phyloP scores from a whole-genome alignment of 2,329 filamentous ascomycete genomes.

The Didymosphaeria variabile region DNA sequence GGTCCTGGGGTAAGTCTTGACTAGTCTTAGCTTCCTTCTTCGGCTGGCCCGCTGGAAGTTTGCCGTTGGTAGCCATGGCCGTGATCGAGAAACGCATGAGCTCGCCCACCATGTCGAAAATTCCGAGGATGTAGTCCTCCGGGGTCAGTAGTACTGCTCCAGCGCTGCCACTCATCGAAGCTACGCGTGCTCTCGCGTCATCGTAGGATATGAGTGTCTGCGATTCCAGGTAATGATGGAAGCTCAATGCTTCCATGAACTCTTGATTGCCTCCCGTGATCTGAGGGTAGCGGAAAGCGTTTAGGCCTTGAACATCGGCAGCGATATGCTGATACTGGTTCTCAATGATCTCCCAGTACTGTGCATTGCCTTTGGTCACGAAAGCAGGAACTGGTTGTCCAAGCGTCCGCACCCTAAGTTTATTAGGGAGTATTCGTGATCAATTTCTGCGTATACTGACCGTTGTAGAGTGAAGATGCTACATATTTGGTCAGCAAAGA shows the following conservation, averaged over 20 bases:
- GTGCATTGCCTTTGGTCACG: constrained; percentile 74
- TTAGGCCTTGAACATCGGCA: constrained; percentile 78
- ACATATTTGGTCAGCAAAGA: constrained; percentile 23
- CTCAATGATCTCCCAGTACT: constrained; percentile 75
- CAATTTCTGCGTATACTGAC: constrained; percentile 53
- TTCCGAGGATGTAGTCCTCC: constrained; percentile 87
- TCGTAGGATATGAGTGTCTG: constrained; percentile 77
- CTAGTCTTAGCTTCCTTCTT: constrained; percentile 51
- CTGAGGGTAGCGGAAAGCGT: constrained; percentile 82
- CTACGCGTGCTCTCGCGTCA: constrained; percentile 60
- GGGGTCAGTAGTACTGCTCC: constrained; percentile 71
- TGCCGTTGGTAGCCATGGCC: constrained; percentile 78
- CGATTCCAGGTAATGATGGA: constrained; percentile 83
- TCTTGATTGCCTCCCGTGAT: constrained; percentile 88
- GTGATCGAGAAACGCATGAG: constrained; percentile 97
- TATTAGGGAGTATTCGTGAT: constrained; percentile 14
- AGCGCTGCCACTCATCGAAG: constrained; percentile 47
- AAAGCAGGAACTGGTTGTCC: constrained; percentile 70
- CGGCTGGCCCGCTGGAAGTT: constrained; percentile 51
- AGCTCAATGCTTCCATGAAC: constrained; percentile 89
- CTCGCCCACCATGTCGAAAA: constrained; percentile 95
- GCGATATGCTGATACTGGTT: constrained; percentile 73
- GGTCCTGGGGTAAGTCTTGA: constrained; percentile 26
- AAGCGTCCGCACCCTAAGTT: constrained; percentile 67
- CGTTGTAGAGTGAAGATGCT: constrained; percentile 88